phyloP scores from a whole-genome alignment of 2,329 filamentous ascomycete genomes.

The Elsinoe ampelina region DNA sequence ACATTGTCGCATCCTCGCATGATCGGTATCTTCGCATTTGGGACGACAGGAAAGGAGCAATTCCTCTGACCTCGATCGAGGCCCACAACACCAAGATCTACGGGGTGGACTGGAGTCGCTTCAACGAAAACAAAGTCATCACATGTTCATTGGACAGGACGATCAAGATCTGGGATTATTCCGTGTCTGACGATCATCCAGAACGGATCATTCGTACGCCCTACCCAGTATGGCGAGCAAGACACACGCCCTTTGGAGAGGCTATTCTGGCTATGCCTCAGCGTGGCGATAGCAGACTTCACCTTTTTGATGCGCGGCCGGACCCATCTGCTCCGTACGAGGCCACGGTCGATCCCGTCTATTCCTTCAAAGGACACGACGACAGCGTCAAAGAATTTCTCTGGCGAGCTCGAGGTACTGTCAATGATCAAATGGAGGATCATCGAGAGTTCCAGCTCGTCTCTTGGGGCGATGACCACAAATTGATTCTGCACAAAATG shows the following conservation, averaged over 20 bases:
- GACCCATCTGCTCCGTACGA: slow-evolving; percentile 35
- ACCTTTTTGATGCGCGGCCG: slow-evolving; percentile 61
- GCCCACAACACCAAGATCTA: slow-evolving; percentile 92
- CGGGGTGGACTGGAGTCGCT: slow-evolving; percentile 87
- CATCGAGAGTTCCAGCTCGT: slow-evolving; percentile 80
- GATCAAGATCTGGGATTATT: slow-evolving; percentile 89
- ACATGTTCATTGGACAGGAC: slow-evolving; percentile 88
- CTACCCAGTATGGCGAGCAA: slow-evolving; percentile 83
- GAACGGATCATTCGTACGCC: slow-evolving; percentile 71
- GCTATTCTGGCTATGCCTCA: slow-evolving; percentile 88
- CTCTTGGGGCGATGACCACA: slow-evolving; percentile 82
- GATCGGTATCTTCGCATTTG: slow-evolving; percentile 81
- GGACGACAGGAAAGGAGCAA: slow-evolving; percentile 73
- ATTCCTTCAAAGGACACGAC: slow-evolving; percentile 46
- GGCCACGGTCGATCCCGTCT: slow-evolving; percentile 40
- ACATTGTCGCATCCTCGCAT: slow-evolving; percentile 83
- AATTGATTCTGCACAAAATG: slow-evolving; percentile 68
- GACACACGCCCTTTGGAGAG: slow-evolving; percentile 81
- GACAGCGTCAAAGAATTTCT: slow-evolving; percentile 79
- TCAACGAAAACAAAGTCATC: slow-evolving; percentile 59
- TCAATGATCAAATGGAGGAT: slow-evolving; percentile 61
- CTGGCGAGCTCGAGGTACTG: slow-evolving; percentile 67
- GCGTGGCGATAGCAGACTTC: slow-evolving; percentile 72
- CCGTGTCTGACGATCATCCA: slow-evolving; percentile 50
- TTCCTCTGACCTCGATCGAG: slow-evolving; percentile 72